Percentiles rank a stretch among this genome's conserved stretches.
These are phyloP conservation scores for Paramecium bursaria DNA, from an alignment of 73 alveolate species.

Conservation along the genomic window DNA sequence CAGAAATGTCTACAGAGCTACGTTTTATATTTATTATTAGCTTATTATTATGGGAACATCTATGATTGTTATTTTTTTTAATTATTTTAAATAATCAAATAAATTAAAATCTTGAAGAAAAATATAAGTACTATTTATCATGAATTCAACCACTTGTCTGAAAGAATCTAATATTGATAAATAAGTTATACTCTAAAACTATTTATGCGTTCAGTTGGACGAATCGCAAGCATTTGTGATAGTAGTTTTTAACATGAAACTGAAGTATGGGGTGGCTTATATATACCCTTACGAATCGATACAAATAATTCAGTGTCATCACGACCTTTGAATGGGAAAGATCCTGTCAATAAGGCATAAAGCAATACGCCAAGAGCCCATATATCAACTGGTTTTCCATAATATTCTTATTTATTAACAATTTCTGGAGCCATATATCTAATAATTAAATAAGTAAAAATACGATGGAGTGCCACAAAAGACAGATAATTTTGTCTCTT, in stretches of 20 bases:
- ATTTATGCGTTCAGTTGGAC: slow-evolving; percentile 33
- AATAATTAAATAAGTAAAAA: not conserved
- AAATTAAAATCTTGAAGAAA: too few species aligned
- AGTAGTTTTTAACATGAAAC: slow-evolving; percentile 5
- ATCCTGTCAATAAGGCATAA: slow-evolving; percentile 73
- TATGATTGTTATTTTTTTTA: not conserved
- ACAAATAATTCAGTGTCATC: slow-evolving; percentile 74
- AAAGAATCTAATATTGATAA: slow-evolving; percentile 21
- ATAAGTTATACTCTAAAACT: not conserved
- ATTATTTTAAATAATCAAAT: too few species aligned
- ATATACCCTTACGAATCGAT: slow-evolving; percentile 74
- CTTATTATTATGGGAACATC: slow-evolving; percentile 1
- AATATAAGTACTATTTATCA: not conserved
- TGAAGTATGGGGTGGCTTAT: slow-evolving; percentile 37
- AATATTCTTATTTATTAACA: slow-evolving; percentile 73
- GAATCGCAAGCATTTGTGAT: slow-evolving; percentile 26
- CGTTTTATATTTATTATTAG: slow-evolving; percentile 47
- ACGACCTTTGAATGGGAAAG: slow-evolving; percentile 73
- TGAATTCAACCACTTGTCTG: slow-evolving; percentile 52
- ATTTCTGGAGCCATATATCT: slow-evolving; percentile 84
- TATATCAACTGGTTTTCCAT: slow-evolving; percentile 77
- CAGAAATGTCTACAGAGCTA: slow-evolving; percentile 56
- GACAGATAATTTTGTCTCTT: slow-evolving; percentile 62
- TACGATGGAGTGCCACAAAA: slow-evolving; percentile 80
- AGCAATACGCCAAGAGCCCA: slow-evolving; percentile 79